A percentile compares a stretch with the other conserved stretches of the same genome.
Conservation (phyloP, 805 yeast genomes). For the Wickerhamiella hasegawae region DNA sequence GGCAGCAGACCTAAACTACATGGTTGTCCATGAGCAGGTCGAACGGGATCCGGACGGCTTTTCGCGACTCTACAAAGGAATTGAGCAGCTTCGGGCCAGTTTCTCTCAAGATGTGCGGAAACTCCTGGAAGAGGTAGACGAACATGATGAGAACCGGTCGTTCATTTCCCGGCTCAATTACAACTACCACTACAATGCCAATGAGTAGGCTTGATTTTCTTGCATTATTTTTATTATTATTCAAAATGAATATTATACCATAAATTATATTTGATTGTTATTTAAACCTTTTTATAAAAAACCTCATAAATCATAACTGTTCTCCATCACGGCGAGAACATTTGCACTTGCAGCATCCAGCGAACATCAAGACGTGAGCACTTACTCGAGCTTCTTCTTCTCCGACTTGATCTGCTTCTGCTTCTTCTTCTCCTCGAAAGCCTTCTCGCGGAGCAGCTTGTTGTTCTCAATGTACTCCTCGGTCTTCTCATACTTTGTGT, state of each 20-base stretch:
- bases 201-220: too few species aligned
- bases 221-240: too few species aligned
- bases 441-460: constrained; percentile 47
- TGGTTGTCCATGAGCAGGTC: constrained; percentile 2
- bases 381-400: too few species aligned
- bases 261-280: too few species aligned
- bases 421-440: constrained; percentile 37
- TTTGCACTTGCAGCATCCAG: too few species aligned
- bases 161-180: constrained; percentile 23
- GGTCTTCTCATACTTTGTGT: constrained; percentile 55
- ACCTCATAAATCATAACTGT: too few species aligned
- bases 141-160: constrained; percentile 20
- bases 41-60: background rate
- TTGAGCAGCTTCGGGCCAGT: constrained; percentile 2
- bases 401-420: background rate
- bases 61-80: background rate
- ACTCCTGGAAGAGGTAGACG: constrained; percentile 17
- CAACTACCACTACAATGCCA: constrained; percentile 21
- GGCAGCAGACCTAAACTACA: constrained; percentile 1
- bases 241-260: too few species aligned
- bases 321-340: background rate
- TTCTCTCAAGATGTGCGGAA: constrained; percentile 16
- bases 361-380: too few species aligned
- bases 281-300: too few species aligned
- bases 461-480: constrained; percentile 52